Evolutionary conservation across 176 grass and related monocot species (phyloP), one percentile per base, ranked within the genome.

Genomic region (Lolium rigidum): DNA sequence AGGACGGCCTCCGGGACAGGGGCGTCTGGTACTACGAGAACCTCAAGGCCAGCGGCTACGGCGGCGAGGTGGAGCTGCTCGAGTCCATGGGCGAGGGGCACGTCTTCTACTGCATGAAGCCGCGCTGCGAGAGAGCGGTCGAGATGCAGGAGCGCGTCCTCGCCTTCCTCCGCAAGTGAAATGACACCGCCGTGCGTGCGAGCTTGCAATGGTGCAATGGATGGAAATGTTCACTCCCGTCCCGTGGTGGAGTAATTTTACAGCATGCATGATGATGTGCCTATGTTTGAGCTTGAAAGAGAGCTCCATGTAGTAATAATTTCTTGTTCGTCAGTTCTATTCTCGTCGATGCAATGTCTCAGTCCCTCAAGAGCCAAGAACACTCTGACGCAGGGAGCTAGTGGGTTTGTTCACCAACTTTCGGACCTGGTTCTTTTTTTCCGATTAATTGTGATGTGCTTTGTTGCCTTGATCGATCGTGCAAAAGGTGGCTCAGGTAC

Each of bases 1-100:
- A 90, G 74, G 95, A 98, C 31, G 38, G 55, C 0, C 85, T 95
- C 76, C 80, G 89, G n/a, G 93, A 98, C 81, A 84, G 95, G 82
- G 95, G 93, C 49, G 80, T 88, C 59, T 92, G 91, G 87, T 98
- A 98, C 80, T 92, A 65, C 83, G 92, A 94, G 88, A 74, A 56
- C 39, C 85, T 97, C 61, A 97, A 80, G 86, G 84, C 70, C 31
- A 84, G 84, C 74, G 87, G 86, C 2, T 93, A 90, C 88, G 68
- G 57, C 31, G 92, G 91, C 21, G 86, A 90, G 85, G 93, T 83
- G 57, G 90, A 88, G 82, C 66, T 98, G 74, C 78, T 89, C 46
- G 92, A 91, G 87, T 89, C 93, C 84, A 8, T 39, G 28, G 95
- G 89, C 44, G 89, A 90, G 78, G 84, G 70, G 0, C 92, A 97